Conservation (phyloP, 2,329 filamentous ascomycete species). For the Aureobasidium sp. region DNA sequence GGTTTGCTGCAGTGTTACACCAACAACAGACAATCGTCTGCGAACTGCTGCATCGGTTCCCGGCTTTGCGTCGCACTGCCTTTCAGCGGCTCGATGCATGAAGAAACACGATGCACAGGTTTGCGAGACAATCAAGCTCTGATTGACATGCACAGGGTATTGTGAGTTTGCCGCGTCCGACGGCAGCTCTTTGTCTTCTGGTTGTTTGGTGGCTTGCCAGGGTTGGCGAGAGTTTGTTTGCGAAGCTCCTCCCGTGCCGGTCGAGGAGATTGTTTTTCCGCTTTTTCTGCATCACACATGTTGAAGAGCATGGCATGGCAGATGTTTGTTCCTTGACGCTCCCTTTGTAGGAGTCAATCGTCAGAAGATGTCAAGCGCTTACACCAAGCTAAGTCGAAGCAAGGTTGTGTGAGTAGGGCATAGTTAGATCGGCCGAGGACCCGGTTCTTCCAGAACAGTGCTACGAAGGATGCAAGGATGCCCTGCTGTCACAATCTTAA, state of each 20-base stretch:
- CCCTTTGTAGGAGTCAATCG: not conserved
- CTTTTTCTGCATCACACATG: not conserved
- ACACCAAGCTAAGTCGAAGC: not conserved
- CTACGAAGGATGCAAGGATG: not conserved
- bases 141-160: constrained; percentile 5
- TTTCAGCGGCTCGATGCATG: not conserved
- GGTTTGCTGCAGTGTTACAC: constrained; percentile 9
- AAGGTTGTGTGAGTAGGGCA: constrained; percentile 7
- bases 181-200: not conserved
- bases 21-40: constrained; percentile 5
- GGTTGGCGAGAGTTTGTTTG: constrained; percentile 5
- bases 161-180: not conserved
- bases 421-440: not conserved
- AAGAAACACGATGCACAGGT: not conserved
- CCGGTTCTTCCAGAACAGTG: constrained; percentile 10
- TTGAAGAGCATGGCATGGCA: not conserved
- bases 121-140: not conserved
- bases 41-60: constrained; percentile 11
- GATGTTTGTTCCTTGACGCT: not conserved
- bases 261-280: not conserved
- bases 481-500: constrained; percentile 9
- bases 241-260: not conserved
- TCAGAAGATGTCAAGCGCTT: not conserved
- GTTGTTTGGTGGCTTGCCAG: constrained; percentile 9
- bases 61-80: constrained; percentile 3